phyloP scores from a whole-genome alignment of 1,284 basidiomycete genomes.

The Tetrapyrgos nigripes region DNA sequence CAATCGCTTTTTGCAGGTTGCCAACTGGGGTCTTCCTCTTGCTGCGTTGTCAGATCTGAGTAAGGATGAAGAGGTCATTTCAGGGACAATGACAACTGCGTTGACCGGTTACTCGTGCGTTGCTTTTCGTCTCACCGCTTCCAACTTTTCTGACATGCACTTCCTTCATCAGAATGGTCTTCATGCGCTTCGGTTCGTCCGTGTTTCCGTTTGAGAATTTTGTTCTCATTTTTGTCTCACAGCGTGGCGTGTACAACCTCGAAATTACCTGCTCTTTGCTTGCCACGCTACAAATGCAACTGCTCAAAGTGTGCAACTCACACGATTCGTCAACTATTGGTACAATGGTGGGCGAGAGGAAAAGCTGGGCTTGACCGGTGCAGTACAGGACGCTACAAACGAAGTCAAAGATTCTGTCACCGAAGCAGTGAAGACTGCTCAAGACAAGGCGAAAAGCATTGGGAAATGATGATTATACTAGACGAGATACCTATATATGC shows the following conservation, averaged over 20 bases:
- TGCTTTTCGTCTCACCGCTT: conserved; percentile 12
- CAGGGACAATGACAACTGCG: conserved; percentile 93
- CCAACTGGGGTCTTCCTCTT: conserved; percentile 96
- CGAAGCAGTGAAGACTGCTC: conserved; percentile 52
- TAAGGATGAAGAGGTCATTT: conserved; percentile 96
- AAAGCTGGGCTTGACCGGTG: conserved; percentile 49
- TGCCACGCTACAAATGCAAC: conserved; percentile 91
- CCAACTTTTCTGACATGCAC: conserved; percentile 11
- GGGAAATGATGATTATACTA: neutral
- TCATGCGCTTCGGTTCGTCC: conserved; percentile 89
- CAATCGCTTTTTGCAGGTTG: conserved; percentile 65
- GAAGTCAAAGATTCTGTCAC: conserved; percentile 50
- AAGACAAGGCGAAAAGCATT: conserved; percentile 42
- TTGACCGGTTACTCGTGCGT: conserved; percentile 91
- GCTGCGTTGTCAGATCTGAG: conserved; percentile 89
- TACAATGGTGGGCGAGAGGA: conserved; percentile 79
- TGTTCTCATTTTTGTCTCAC: conserved; percentile 10
- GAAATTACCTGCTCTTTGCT: conserved; percentile 94
- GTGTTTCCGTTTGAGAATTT: conserved; percentile 6
- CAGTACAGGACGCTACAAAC: conserved; percentile 30
- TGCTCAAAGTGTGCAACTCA: conserved; percentile 86
- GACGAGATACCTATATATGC: neutral
- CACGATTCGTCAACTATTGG: conserved; percentile 91
- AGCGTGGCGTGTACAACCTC: conserved; percentile 95
- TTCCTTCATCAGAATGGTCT: conserved; percentile 71